Base-by-base conservation (phyloP, 768 basidiomycete genomes). In the Boletus subparvulus region DNA sequence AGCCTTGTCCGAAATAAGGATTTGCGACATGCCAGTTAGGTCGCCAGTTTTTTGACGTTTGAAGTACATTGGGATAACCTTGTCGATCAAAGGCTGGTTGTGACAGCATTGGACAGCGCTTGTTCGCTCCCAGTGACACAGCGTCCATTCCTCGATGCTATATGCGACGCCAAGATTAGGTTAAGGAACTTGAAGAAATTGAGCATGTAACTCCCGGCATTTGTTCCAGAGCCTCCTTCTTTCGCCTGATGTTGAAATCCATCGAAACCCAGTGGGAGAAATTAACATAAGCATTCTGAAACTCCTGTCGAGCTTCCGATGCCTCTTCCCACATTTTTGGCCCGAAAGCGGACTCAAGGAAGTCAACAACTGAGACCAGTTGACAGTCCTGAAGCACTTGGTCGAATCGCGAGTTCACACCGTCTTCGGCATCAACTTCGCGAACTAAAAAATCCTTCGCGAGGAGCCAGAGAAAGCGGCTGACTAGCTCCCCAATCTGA, bases 371-470 rank as follows among this genome's bases (percentile, higher is more conserved):
- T 7, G 36, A 7, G 7, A 37, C 16, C 36, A 37, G 36, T 17
- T 7, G 16, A 37, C 36, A 17, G 36, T 37, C 7, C 36, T 2
- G 4, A 37, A 37, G 36, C 6, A 6, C 6, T 6, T 14, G 13
- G 3, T 36, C 35, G 13, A 36, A 36, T 36, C 4, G 3, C 5
- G 3, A 36, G 35, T 9, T 6, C 35, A 4, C 13, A 13, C 6
- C 13, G 2, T 36, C 14, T 4, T 14, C 2, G 13, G 7, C 3
- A 13, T 12, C 17, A n/a, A 39, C 37, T 8, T 39, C n/a, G 14
- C 56, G 41, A 43, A 55, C 52, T 6, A 50, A 55, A 8, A 43
- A 9, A 40, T 61, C 56, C 30, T 51, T 54, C 2, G 60, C 56
- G 6, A 58, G 43, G 3, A 58, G 52, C 49, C 52, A 55, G 7